Conservation (phyloP, 139 green algal genomes). For the Closterium sp. region DNA sequence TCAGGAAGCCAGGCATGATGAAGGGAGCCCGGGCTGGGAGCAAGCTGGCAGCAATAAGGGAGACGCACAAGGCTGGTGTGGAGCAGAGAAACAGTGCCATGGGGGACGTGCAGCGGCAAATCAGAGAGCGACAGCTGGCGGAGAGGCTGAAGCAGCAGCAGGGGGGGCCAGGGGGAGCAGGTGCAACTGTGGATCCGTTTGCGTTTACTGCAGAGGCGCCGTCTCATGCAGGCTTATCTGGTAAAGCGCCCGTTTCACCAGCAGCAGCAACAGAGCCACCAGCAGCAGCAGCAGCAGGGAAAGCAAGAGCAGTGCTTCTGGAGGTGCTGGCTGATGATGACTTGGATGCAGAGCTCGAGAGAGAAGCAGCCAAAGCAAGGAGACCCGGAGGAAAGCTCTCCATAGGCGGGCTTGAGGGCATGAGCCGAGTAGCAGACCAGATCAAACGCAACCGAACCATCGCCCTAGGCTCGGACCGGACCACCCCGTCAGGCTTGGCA, state of each 20-base stretch:
- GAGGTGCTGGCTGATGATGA: not conserved
- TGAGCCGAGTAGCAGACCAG: not conserved
- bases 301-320: not conserved
- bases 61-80: slow-evolving; percentile 13
- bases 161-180: not conserved
- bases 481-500: not conserved
- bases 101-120: slow-evolving; percentile 14
- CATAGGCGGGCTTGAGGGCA: not conserved
- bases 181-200: not conserved
- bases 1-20: not conserved
- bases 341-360: not conserved
- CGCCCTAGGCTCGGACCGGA: not conserved
- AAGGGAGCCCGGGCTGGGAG: not conserved
- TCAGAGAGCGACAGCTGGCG: slow-evolving; percentile 8
- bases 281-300: not conserved
- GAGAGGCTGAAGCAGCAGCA: not conserved
- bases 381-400: not conserved
- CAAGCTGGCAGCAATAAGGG: slow-evolving; percentile 22
- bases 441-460: not conserved
- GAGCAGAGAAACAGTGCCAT: not conserved
- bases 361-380: not conserved
- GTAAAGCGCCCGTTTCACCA: not conserved
- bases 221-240: not conserved
- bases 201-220: not conserved
- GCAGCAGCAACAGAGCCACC: not conserved